Evolutionary conservation across 208 protist species (phyloP).

Genomic region (Dictyostelium gargantuum): DNA sequence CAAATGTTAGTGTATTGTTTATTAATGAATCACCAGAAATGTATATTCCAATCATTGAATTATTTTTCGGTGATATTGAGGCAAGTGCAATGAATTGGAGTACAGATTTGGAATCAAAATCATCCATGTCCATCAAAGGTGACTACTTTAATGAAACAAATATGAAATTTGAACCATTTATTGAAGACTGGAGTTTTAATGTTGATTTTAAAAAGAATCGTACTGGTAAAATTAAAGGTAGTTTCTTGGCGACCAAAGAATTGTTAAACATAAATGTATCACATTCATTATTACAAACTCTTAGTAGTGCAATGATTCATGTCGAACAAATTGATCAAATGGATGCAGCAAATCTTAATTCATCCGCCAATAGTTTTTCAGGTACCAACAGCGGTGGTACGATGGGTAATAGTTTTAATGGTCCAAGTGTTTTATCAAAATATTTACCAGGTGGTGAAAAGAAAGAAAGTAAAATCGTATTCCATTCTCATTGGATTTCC

Average conservation of each 20-base stretch:
- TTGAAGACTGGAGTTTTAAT: constrained; percentile 43
- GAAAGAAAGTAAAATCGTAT: not conserved
- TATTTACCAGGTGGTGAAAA: not conserved
- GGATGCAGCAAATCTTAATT: not conserved
- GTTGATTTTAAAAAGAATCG: constrained; percentile 10
- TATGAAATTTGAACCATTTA: constrained; percentile 65
- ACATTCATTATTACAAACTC: constrained; percentile 13
- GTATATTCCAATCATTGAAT: constrained; percentile 29
- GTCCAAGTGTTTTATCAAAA: not conserved
- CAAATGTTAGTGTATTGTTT: not conserved
- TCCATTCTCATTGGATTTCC: constrained; percentile 59
- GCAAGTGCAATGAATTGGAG: constrained; percentile 14
- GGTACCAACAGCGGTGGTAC: not conserved
- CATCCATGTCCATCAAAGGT: constrained; percentile 23
- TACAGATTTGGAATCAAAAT: not conserved
- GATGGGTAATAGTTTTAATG: not conserved
- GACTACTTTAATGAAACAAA: constrained; percentile 56
- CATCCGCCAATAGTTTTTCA: not conserved
- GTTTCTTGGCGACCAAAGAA: not conserved
- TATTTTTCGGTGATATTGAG: not conserved
- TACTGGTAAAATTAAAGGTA: not conserved
- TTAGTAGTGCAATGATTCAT: not conserved
- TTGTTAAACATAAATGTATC: constrained; percentile 57
- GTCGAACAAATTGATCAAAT: not conserved
- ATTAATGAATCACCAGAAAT: constrained; percentile 60